These are phyloP conservation scores for Colletotrichum euphorbiae DNA, from an alignment of 2,329 filamentous ascomycete species.

Conservation along the genomic window DNA sequence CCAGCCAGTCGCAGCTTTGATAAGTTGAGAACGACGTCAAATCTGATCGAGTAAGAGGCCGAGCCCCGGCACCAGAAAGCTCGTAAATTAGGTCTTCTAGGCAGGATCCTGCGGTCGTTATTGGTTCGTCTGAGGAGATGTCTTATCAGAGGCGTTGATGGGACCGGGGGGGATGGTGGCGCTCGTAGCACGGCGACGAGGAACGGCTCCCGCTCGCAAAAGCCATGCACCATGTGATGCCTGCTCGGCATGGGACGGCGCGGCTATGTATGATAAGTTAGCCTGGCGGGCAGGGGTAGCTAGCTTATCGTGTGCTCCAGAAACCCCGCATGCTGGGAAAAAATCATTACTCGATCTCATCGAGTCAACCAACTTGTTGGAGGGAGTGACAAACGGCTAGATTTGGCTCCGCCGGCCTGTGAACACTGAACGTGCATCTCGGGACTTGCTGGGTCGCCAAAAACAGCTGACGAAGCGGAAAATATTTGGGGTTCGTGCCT, in stretches of 20 bases:
- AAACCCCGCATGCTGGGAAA: constrained; percentile 38
- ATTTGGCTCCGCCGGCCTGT: not conserved
- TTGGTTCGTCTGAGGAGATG: constrained; percentile 26
- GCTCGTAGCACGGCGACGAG: constrained; percentile 14
- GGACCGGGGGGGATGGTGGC: not conserved
- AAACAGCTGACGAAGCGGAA: not conserved
- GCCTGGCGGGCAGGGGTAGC: constrained; percentile 36
- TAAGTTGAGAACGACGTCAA: constrained; percentile 26
- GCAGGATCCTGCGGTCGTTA: not conserved
- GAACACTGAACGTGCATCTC: not conserved
- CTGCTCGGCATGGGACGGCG: constrained; percentile 31
- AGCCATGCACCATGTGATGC: constrained; percentile 13
- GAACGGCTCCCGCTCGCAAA: constrained; percentile 24
- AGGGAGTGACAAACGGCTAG: constrained; percentile 16
- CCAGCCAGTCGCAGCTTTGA: too few species aligned
- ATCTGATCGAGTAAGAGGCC: constrained; percentile 39
- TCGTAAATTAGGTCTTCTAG: not conserved
- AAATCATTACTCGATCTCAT: constrained; percentile 47
- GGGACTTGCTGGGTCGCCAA: not conserved
- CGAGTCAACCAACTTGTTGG: constrained; percentile 42
- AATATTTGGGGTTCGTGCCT: not conserved
- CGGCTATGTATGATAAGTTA: constrained; percentile 28
- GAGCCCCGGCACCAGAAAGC: constrained; percentile 13
- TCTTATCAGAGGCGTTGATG: constrained; percentile 28
- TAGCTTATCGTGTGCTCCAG: constrained; percentile 34